Base-by-base conservation (phyloP, 2,329 filamentous ascomycete genomes). In the Gnomoniopsis sp. region DNA sequence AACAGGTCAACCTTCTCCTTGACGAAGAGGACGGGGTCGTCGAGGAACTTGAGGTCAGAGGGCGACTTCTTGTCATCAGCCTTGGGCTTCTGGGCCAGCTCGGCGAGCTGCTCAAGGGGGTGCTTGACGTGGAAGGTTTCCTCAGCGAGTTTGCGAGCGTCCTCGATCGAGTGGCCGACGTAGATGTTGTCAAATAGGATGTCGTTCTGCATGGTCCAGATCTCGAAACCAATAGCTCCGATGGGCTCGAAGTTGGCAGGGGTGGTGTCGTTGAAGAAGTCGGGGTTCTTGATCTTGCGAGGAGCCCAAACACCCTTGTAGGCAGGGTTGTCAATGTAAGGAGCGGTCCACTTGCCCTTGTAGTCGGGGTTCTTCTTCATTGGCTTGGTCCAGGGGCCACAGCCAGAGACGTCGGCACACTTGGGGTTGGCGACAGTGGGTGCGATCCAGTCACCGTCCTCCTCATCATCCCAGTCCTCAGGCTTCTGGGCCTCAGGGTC, bases 101-200 rank as follows among this genome's bases (percentile, higher is more conserved):
- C 90, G 66, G 90, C 82, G 50, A 88, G 85, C 81, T 89, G 84
- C 82, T 99, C 95, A 53, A 90, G 79, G 57, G 87, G 81, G 74
- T 87, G 83, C 90, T 99, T 99, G 78, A 91, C 78, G 71, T 91
- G 88, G 75, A 93, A 99, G 57, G 91, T 91, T 84, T 96, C 91
- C 65, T 89, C 83, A 69, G 91, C 89, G 71, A 99, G 82, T 79
- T 93, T 89, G 76, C 89, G 87, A 63, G 95, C 95, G 67, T 99
- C 95, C 72, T 91, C 91, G 67, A 95, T 75, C 21, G 93, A 98
- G 87, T 99, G 95, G 64, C 95, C 95, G 74, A 99, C 92, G 86
- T 98, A 99, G 83, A 99, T 96, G 88, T 99, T 99, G 86, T 98
- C 91, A 70, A 99, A 98, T 70, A 97, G 88, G 69, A 99, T 98